Evolutionary conservation across 768 basidiomycete genomes (phyloP), one percentile per base, ranked within the genome.

Genomic region (Leccinum longicurvipes): DNA sequence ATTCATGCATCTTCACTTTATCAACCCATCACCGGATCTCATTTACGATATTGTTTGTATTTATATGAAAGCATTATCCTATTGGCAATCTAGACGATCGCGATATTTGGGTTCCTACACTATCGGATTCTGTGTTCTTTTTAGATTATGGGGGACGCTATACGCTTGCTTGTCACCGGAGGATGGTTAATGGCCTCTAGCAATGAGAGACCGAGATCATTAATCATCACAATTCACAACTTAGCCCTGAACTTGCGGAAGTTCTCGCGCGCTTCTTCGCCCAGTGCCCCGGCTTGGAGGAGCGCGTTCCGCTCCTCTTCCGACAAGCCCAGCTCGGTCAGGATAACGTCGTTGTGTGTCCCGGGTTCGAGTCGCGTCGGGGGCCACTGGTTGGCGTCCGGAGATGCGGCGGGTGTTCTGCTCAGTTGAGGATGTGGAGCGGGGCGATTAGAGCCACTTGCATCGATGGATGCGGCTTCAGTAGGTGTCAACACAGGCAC

Each of bases 401-500:
- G 56, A 47, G 56, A 47, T 45, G 57, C 59, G 11, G 69, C 62
- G 1, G 74, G 72, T 3, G 71, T 72, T 46, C 73, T 62, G 25
- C 66, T 67, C 15, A 85, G 64, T 27, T 65, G 67, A 17, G 84
- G 84, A 63, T 86, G 85, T 42, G 79, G 77, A n/a, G 67, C 62
- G 6, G 87, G 85, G 19, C 80, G 58, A 25, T 62, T 39, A 17
- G 71, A 73, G 7, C 66, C 70, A 3, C 74, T 63, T 14, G 74
- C 61, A 54, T 77, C 71, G 24, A 79, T 67, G 29, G 67, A 70
- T 2, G 75, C 78, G 5, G 86, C 87, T 76, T 91, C 89, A 24
- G 71, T 63, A 0, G 85, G 79, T 5, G 81, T 77, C 25, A 91
- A 75, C 28, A 91, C 85, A 0, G 89, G 89, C 14, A 87, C 71